Percentiles rank a stretch among this genome's conserved stretches.
Evolutionary conservation across 441 rosid species (phyloP).

Genomic region (Erodium texanum): DNA sequence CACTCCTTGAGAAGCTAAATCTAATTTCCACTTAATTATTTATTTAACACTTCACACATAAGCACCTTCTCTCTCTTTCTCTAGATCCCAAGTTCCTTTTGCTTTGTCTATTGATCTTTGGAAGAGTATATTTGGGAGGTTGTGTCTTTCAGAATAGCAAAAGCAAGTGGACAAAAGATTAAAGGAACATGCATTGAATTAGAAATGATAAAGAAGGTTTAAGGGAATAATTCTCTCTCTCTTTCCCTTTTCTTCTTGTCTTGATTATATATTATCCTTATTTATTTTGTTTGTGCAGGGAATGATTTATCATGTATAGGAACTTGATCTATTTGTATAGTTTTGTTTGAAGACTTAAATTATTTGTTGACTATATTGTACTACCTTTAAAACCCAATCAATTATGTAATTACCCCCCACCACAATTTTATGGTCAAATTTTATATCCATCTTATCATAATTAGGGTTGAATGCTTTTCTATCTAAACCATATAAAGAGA

Average conservation of each 20-base stretch:
- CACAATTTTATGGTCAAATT: too few species aligned
- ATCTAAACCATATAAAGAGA: too few species aligned
- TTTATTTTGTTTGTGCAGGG: background rate
- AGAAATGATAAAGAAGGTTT: background rate
- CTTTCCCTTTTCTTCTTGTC: background rate
- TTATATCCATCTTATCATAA: too few species aligned
- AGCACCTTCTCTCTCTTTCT: background rate
- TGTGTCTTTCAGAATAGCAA: conserved; percentile 31
- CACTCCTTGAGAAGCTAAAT: conserved; percentile 9
- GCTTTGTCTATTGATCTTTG: conserved; percentile 25
- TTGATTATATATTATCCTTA: background rate
- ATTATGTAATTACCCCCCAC: too few species aligned
- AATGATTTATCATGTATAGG: background rate
- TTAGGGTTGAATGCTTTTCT: too few species aligned
- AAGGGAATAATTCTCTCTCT: background rate
- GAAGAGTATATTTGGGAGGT: conserved; percentile 54
- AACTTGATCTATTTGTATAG: too few species aligned
- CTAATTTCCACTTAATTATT: too few species aligned
- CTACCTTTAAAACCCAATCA: too few species aligned
- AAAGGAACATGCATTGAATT: conserved; percentile 15
- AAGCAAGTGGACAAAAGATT: conserved; percentile 25
- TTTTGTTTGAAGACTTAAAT: too few species aligned
- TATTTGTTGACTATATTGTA: too few species aligned
- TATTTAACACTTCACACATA: background rate
- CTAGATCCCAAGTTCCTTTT: conserved; percentile 12